Evolutionary conservation across 2,329 filamentous ascomycete species (phyloP), one percentile per base, ranked within the genome.

Genomic region (Septoria petroselini): DNA sequence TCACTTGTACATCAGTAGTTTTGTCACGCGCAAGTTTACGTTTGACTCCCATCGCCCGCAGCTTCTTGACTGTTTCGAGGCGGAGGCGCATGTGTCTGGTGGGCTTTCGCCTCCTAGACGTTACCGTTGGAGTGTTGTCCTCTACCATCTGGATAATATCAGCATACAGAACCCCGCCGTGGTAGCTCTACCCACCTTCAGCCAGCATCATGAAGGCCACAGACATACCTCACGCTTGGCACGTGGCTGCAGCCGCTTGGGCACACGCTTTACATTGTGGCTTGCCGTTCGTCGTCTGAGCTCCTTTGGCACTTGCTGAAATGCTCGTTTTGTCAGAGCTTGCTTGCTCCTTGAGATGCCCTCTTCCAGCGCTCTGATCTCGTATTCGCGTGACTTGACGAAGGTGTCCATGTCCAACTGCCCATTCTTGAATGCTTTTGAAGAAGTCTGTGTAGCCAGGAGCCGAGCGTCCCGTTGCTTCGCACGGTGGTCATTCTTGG

Each of bases 241-340:
- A 58, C 86, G 79, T 31, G 72, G 72, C 48, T 86, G 80, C 63
- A 97, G 71, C 55, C 89, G 76, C 65, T 84, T 85, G 2, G 93
- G 93, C 12, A 98, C 85, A 55, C 86, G 81, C 71, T 91, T 95
- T 29, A 87, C 86, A 77, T 98, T 96, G 71, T 98, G 93, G 68
- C 90, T 95, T 15, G 91, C 93, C 0, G 91, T 95, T 61, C 93
- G 79, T 57, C 93, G 78, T 58, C 93, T 78, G 78, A 98, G 73
- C 41, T 85, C 83, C 59, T 89, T 81, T 1, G 93, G 93, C 4
- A 98, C 86, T 60, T 88, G 82, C 69, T 98, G 93, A 64, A 97
- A 97, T 11, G 91, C 91, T 43, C 91, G 80, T 50, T 81, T 83
- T 35, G 80, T 75, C 53, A 82, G 62, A 1, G 71, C 74, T 57